Conservation (phyloP, 2,329 filamentous ascomycete genomes). For the Colletotrichum sp. region DNA sequence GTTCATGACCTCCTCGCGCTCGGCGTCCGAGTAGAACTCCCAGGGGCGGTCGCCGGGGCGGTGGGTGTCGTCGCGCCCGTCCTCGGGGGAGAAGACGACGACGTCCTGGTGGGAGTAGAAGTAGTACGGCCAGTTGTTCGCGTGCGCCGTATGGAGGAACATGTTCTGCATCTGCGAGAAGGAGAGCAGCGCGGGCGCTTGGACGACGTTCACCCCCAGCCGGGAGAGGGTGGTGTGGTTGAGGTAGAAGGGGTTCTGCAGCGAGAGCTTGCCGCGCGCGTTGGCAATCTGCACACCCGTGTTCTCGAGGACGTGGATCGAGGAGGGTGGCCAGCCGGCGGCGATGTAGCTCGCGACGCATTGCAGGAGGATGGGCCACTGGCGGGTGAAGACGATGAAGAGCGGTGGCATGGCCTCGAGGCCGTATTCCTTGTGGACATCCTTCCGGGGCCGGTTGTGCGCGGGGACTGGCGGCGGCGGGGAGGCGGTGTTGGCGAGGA, state of each 20-base stretch:
- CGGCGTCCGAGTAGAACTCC: constrained; percentile 23
- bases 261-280: constrained; percentile 46
- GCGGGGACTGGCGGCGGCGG: constrained; percentile 44
- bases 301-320: constrained; percentile 66
- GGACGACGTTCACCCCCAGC: constrained; percentile 58
- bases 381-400: constrained; percentile 64
- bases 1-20: constrained; percentile 6
- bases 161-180: constrained; percentile 64
- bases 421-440: constrained; percentile 42
- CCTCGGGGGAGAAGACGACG: constrained; percentile 45
- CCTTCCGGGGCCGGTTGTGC: constrained; percentile 46
- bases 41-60: constrained; percentile 21
- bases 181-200: constrained; percentile 55
- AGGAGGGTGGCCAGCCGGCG: constrained; percentile 60
- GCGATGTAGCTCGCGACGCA: constrained; percentile 62
- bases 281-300: constrained; percentile 62
- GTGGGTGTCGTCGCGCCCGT: constrained; percentile 21
- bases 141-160: constrained; percentile 50
- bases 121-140: constrained; percentile 51
- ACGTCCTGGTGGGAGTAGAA: constrained; percentile 66
- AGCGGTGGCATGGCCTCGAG: constrained; percentile 51
- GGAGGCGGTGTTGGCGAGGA: constrained; percentile 31
- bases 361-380: constrained; percentile 61
- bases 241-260: constrained; percentile 63
- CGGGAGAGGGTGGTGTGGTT: constrained; percentile 53